Conservation (phyloP, 2,329 filamentous ascomycete genomes). For the Xylariaceae sp. region DNA sequence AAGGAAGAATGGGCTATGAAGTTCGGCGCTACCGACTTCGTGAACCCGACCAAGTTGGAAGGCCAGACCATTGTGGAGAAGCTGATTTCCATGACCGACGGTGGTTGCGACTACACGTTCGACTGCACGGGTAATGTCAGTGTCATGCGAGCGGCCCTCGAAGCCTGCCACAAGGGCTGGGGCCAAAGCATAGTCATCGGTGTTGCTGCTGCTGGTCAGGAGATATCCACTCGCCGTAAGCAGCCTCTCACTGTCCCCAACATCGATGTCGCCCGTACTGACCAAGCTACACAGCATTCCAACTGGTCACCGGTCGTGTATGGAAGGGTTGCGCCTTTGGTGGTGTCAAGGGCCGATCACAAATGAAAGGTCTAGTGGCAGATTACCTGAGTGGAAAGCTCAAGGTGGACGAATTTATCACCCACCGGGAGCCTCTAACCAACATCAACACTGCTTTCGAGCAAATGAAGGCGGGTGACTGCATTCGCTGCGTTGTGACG, state of each 20-base stretch:
- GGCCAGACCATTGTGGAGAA: constrained; percentile 82
- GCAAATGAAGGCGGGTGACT: constrained; percentile 93
- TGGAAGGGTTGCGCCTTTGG: constrained; percentile 99
- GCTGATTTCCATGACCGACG: constrained; percentile 95
- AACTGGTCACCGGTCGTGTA: constrained; percentile 93
- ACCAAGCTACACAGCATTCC: constrained; percentile 64
- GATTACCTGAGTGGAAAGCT: constrained; percentile 87
- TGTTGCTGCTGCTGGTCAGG: constrained; percentile 91
- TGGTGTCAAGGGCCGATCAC: constrained; percentile 93
- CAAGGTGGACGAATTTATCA: constrained; percentile 99
- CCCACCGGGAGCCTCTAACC: constrained; percentile 75
- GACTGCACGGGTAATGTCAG: constrained; percentile 97
- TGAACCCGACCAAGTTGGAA: constrained; percentile 79
- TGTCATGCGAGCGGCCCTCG: constrained; percentile 87
- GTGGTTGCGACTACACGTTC: constrained; percentile 97
- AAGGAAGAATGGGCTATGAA: constrained; percentile 92
- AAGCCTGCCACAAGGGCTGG: constrained; percentile 99
- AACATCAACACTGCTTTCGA: constrained; percentile 89
- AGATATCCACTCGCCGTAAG: constrained; percentile 89
- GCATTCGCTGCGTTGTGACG: constrained; percentile 87
- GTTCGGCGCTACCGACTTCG: constrained; percentile 94
- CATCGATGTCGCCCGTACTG: constrained; percentile 4
- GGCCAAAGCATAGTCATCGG: constrained; percentile 97
- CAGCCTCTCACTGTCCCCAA: not conserved
- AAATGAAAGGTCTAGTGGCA: constrained; percentile 78